Base-by-base conservation (phyloP, 2,329 filamentous ascomycete genomes). In the Calonectria hongkongensis region DNA sequence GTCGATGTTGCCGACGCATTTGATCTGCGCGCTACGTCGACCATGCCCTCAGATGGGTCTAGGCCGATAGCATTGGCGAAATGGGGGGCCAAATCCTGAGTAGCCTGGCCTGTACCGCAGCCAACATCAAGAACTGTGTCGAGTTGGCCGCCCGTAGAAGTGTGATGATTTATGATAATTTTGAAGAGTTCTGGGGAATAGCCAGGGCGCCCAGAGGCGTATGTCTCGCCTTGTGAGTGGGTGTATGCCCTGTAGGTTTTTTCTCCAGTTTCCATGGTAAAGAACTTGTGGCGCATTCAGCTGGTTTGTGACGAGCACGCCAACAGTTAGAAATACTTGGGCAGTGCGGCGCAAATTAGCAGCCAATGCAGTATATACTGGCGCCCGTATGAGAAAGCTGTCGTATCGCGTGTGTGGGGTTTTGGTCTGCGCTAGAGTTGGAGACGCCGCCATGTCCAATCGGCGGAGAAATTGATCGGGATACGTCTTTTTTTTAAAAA, bases 11-110 rank as follows among this genome's bases (percentile, higher is more conserved):
- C 76, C 0, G 78, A 64, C 0, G 83, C 83, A 7, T 81, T 81
- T 0, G 86, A 75, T 0, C 82, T 77, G 0, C 81, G 81, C 3
- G 89, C 89, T 0, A 85, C 82, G 12, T 71, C 76, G 62, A 92
- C 87, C 90, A 92, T 92, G 47, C 85, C 86, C 15, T 83, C 81
- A 2, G 87, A 86, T 0, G 89, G 84, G 73, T 92, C 90, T 13
- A 89, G 75, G 7, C 89, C 90, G n/a, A 88, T 80, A 7, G 83
- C 87, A 27, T 83, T 78, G 1, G 77, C 69, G 76, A 92, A 92
- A 43, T 82, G 83, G 0, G 81, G 79, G 0, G 87, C 86, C 1
- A 92, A 83, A 8, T 81, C 82, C 2, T 86, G 84, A 0, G 84
- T 85, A 0, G 87, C 88, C 18, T 80, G 86, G 4, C 90, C 90